Evolutionary conservation across 139 green algal genomes (phyloP), one percentile per base, ranked within the genome.

Genomic region (Coccomyxa sp.): DNA sequence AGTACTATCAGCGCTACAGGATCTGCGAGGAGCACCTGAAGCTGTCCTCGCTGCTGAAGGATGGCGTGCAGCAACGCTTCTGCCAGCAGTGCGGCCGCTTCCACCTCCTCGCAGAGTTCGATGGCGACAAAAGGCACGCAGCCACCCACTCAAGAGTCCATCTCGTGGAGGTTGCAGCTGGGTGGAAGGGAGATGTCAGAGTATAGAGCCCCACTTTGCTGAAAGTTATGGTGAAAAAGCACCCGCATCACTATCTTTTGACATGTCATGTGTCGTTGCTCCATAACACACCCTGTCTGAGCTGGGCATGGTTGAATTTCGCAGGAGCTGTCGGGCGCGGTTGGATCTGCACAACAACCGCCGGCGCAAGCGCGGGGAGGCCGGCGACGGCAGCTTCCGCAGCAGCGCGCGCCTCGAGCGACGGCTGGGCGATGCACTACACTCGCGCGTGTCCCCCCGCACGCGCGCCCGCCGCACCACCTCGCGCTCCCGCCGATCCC

Each of bases 11-110:
- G 87, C 88, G 93, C 16, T 97, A 97, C 81, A 86, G 89, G 38
- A 92, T 97, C n/a, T 97, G 94, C 77, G 93, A 95, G 59, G 85
- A 90, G 57, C 93, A 96, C 83, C 71, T 92, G 13, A 87, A 86
- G 58, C 51, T 79, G 17, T 58, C 67, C 0, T 83, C 89, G 77
- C 88, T 97, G 30, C 71, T 95, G 78, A 92, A 93, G 83, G 92
- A 94, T 57, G 89, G 89, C n/a, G 79, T 89, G 0, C 85, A 90
- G 76, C 88, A 92, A 60, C 85, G 89, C 75, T 92, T 92, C 80
- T 92, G 89, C 79, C 89, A 92, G 87, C 89, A 92, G 82, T 92
- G 89, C 79, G 89, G 88, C 38, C 79, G 85, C 28, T 92, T 92
- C 76, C 89, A 92, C 67, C 77, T 77, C 45, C 79, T 92, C 18